Base-by-base conservation (phyloP, 345 rosid species). In the Populus euphratica region DNA sequence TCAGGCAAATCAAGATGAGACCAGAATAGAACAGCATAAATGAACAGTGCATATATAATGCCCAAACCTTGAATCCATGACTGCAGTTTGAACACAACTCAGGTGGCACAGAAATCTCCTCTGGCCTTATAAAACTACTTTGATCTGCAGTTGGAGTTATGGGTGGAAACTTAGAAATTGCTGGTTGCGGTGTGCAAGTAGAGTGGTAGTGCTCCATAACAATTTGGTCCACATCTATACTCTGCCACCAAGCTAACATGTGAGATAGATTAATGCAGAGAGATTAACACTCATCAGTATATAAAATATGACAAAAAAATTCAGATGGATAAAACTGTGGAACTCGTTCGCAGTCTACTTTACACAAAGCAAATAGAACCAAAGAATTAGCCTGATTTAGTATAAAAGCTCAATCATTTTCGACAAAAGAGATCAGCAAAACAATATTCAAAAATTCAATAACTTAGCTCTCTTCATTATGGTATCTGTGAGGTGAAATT, bases 201-300 rank as follows among this genome's bases (percentile, higher is more conserved):
- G 97, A 87, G 72, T 92, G 92, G 86, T 90, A 91, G 86, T 93
- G 99, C 78, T 92, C 92, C 87, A 88, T 90, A 78, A 89, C 83
- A 80, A 96, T 93, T 84, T 90, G 98, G 84, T 96, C 98, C 76
- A 96, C 88, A 77, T 93, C 99, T 81, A 96, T 89, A 85, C 84
- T 85, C 99, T 96, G 92, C 85, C 85, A 76, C 76, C 79, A 84
- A 73, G 44, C 41, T 61, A 36, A 35, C 10, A 23, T 36, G 23
- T 27, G 27, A 13, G 67, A 72, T 35, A 39, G 68, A 59, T 21
- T 35, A 65, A 78, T 27, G 52, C 77, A 68, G 62, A 78, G 63
- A 66, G 73, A 49, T 72, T 54, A 79, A 31, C 5, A 27, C 13
- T 38, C 16, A 56, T 52, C 13, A 77, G 49, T 10, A 44, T 41